Base-by-base conservation (phyloP, 1,139 yeast genomes). In the Magnusiomyces clavatus region DNA sequence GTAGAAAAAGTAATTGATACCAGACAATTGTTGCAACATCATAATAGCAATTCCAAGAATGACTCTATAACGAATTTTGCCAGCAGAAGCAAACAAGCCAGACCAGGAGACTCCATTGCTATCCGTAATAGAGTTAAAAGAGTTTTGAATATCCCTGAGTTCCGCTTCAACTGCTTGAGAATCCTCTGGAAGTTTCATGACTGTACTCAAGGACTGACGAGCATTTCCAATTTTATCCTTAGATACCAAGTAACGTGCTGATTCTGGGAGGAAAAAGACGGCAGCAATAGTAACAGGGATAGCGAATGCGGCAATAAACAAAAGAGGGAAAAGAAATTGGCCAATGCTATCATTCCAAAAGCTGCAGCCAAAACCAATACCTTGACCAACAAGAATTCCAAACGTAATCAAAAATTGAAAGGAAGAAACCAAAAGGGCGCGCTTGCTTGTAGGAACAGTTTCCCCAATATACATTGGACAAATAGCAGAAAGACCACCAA, bases 1-100 rank as follows among this genome's bases (percentile, higher is more conserved):
- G 74, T 84, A 84, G 77, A 85, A 84, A 73, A 85, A 83, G 70
- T 83, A 85, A 73, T 84, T 84, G 66, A 81, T 78, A 76, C 92
- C 94, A 56, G 88, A 81, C 60, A 85, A 76, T 70, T 85, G 94
- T 72, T 85, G 92, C 62, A 84, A 69, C 29, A 83, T 75, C 74
- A 82, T 85, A 59, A 84, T 68, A 69, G 80, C 64, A 55, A 82
- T 69, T 65, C 94, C 94, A 64, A 81, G 73, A 24, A 81, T 39
- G 20, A 83, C 76, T 72, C 95, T 77, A 71, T 76, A 77, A 61
- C 83, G 73, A 58, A 82, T 77, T 69, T 76, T 77, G 62, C 87
- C 88, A 67, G 80, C 77, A 67, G 87, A 86, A 49, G 78, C 74
- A 61, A 83, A 58, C 57, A 84, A 72, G 64, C 83, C 85, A 51